Percentiles rank a stretch among this genome's conserved stretches.
These are phyloP conservation scores for Conidiobolus coronatus DNA, from an alignment of 371 early-diverging fungal genomes.

Conservation along the genomic window DNA sequence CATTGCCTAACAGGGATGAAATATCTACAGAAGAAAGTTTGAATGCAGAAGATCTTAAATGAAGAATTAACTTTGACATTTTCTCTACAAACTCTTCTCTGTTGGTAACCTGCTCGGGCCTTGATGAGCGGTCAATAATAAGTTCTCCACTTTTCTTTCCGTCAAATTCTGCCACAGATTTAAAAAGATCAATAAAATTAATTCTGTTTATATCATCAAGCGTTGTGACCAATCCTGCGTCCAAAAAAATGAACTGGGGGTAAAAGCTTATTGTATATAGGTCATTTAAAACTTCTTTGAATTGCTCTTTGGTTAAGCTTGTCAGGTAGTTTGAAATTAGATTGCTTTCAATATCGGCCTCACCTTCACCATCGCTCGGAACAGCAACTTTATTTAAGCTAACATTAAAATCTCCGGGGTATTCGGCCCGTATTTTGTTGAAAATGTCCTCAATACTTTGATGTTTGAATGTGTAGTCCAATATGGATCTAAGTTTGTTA, in stretches of 20 bases:
- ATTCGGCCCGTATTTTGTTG: background rate
- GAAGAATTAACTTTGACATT: constrained; percentile 50
- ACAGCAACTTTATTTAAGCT: too few relatives aligned
- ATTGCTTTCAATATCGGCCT: constrained; percentile 4
- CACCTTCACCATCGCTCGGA: constrained; percentile 12
- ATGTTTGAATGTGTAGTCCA: constrained; percentile 7
- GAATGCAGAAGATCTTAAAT: constrained; percentile 43
- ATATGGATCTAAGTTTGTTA: constrained; percentile 17
- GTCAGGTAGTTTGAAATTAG: constrained; percentile 9
- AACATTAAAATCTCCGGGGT: background rate
- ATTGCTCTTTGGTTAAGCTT: constrained; percentile 12
- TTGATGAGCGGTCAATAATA: constrained; percentile 69
- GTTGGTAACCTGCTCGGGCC: constrained; percentile 45
- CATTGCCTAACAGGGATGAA: constrained; percentile 44
- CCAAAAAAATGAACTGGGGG: constrained; percentile 64
- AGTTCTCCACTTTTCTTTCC: constrained; percentile 55
- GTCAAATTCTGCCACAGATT: constrained; percentile 64
- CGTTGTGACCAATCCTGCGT: constrained; percentile 68
- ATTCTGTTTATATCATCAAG: constrained; percentile 41
- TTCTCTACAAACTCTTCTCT: constrained; percentile 48
- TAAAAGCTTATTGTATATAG: constrained; percentile 39
- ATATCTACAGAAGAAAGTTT: constrained; percentile 54
- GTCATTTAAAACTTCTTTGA: constrained; percentile 21
- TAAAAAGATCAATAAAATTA: constrained; percentile 78
- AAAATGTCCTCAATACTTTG: background rate